Evolutionary conservation across 2,329 filamentous ascomycete genomes (phyloP).

Genomic region (Ramichloridium luteum): DNA sequence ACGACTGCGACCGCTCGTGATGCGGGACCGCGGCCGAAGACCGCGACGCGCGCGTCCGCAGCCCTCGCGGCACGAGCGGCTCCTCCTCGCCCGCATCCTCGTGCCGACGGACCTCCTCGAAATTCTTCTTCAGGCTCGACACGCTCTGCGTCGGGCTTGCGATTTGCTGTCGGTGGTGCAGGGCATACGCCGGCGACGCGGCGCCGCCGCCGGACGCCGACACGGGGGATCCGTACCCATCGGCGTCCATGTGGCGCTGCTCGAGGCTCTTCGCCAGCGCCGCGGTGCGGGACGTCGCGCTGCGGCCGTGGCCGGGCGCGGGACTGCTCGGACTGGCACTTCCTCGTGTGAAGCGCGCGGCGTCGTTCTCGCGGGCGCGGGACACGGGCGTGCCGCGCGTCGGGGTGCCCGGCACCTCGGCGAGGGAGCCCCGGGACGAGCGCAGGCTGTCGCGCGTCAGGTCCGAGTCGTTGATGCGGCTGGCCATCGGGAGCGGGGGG

Average conservation of each 20-base stretch:
- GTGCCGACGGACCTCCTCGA: too few relatives aligned
- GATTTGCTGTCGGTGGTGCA: too few relatives aligned
- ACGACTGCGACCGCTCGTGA: conserved; percentile 46
- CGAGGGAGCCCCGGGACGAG: conserved; percentile 48
- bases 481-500: conserved; percentile 78
- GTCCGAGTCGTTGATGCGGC: conserved; percentile 75
- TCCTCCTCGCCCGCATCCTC: too few relatives aligned
- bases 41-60: conserved; percentile 29
- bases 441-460: conserved; percentile 78
- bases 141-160: conserved; percentile 81
- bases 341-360: conserved; percentile 46
- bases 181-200: too few relatives aligned
- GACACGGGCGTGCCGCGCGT: conserved; percentile 50
- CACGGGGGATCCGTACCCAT: conserved; percentile 19
- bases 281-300: conserved; percentile 17
- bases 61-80: conserved; percentile 22
- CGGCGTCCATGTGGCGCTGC: conserved; percentile 35
- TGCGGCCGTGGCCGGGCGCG: conserved; percentile 20
- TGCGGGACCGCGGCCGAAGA: conserved; percentile 42
- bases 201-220: too few relatives aligned
- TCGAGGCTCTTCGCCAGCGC: conserved; percentile 49
- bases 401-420: conserved; percentile 48
- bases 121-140: conserved; percentile 48
- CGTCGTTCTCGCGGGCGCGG: conserved; percentile 51
- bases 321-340: conserved; percentile 27